Percentiles rank a stretch among this genome's conserved stretches.
Conservation (phyloP, 2,329 filamentous ascomycete species). For the Elsinoe necatrix region DNA sequence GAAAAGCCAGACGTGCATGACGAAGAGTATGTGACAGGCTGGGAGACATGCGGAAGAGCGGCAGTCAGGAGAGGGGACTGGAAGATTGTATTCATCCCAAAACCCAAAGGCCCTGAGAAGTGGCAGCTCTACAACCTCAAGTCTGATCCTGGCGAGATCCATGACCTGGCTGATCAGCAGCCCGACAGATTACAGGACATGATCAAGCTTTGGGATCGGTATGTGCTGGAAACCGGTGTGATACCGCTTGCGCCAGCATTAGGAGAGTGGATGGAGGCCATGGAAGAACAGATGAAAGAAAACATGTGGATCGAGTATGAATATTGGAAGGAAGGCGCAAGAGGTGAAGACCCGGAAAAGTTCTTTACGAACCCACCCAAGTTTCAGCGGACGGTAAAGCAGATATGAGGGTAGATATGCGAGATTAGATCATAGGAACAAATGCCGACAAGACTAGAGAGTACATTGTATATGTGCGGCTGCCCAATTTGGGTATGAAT, state of each 20-base stretch:
- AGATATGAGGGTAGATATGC: not conserved
- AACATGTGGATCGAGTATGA: conserved; percentile 60
- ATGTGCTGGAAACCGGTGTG: conserved; percentile 52
- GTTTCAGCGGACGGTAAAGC: conserved; percentile 24
- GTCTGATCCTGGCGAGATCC: conserved; percentile 44
- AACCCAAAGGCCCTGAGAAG: conserved; percentile 46
- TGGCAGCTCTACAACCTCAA: conserved; percentile 52
- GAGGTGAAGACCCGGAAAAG: conserved; percentile 30
- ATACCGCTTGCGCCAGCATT: conserved; percentile 52
- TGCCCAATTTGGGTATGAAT: not conserved
- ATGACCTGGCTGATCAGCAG: conserved; percentile 30
- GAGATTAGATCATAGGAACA: not conserved
- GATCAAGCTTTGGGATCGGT: conserved; percentile 49
- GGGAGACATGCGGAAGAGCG: conserved; percentile 48
- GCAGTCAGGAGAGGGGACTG: conserved; percentile 49
- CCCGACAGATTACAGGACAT: conserved; percentile 41
- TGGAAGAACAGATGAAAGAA: conserved; percentile 57
- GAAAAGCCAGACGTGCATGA: conserved; percentile 38
- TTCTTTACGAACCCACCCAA: conserved; percentile 28
- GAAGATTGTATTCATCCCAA: conserved; percentile 52
- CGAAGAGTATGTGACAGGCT: conserved; percentile 46
- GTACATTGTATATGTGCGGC: too few relatives aligned
- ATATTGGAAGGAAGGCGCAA: conserved; percentile 51
- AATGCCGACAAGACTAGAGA: not conserved
- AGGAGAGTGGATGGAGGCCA: conserved; percentile 51